phyloP scores from a whole-genome alignment of 106 monocot genomes.

The Dendrobium officinale region DNA sequence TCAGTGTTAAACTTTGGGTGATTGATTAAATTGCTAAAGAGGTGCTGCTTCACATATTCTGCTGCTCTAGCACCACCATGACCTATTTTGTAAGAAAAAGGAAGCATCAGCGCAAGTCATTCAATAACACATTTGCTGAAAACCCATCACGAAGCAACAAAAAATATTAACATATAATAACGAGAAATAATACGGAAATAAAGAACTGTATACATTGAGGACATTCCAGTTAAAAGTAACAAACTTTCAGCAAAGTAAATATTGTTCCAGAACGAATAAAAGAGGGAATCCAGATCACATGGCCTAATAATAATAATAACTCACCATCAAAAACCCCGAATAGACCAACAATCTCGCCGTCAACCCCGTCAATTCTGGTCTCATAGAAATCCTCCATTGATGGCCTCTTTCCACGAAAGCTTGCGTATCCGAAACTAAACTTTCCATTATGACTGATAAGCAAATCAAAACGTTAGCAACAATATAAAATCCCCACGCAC shows the following conservation, averaged over 20 bases:
- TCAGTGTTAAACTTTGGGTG: constrained; percentile 62
- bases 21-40: constrained; percentile 67
- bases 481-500: background rate
- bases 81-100: constrained; percentile 18
- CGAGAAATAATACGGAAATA: background rate
- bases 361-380: constrained; percentile 36
- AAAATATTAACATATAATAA: background rate
- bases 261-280: background rate
- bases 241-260: background rate
- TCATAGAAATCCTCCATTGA: constrained; percentile 66
- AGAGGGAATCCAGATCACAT: background rate
- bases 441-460: constrained; percentile 36
- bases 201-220: background rate
- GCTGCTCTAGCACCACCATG: constrained; percentile 72
- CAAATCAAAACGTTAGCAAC: background rate
- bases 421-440: constrained; percentile 55
- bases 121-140: background rate
- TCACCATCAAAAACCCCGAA: constrained; percentile 65
- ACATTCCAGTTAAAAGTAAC: background rate
- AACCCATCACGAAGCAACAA: background rate
- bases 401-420: constrained; percentile 44
- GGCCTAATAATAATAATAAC: background rate
- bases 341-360: constrained; percentile 45
- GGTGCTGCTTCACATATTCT: constrained; percentile 62
- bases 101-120: background rate